These are phyloP conservation scores for Rhodomyrtus tomentosa DNA, from an alignment of 345 rosid genomes.

Conservation along the genomic window DNA sequence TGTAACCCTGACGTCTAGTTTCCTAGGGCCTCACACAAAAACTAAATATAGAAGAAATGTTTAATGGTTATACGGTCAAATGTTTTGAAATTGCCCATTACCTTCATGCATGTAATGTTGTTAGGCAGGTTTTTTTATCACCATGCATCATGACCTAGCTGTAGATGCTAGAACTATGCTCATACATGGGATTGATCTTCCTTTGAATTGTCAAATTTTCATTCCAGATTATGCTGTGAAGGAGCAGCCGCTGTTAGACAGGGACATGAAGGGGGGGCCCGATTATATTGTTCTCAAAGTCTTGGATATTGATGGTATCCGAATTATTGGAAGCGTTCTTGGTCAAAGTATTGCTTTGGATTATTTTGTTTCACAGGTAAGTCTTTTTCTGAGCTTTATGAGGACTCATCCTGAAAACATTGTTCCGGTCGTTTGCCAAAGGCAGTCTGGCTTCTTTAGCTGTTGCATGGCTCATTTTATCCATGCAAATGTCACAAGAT, in stretches of 20 bases:
- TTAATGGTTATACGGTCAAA: neutral
- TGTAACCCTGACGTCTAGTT: neutral
- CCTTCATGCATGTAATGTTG: neutral
- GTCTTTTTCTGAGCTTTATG: neutral
- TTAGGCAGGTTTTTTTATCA: neutral
- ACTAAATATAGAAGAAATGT: neutral
- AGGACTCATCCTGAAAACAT: neutral
- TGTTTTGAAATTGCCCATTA: neutral
- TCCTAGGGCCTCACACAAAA: neutral
- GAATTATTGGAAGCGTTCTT: slow-evolving; percentile 85
- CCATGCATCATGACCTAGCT: neutral
- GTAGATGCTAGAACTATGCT: neutral
- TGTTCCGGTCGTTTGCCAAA: neutral
- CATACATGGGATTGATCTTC: neutral
- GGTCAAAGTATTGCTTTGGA: slow-evolving; percentile 95
- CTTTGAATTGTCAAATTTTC: neutral
- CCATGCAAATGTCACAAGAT: neutral
- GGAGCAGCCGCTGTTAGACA: slow-evolving; percentile 59
- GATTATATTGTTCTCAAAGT: slow-evolving; percentile 62
- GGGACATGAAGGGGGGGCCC: slow-evolving; percentile 82
- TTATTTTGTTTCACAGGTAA: slow-evolving; percentile 91
- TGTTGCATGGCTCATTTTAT: neutral
- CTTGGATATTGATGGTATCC: slow-evolving; percentile 76
- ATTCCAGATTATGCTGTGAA: slow-evolving; percentile 69
- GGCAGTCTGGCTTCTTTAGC: neutral